Percentiles rank a stretch among this genome's conserved stretches.
Evolutionary conservation across 140 eudicot species (phyloP).

Genomic region (Senecio squalidus): DNA sequence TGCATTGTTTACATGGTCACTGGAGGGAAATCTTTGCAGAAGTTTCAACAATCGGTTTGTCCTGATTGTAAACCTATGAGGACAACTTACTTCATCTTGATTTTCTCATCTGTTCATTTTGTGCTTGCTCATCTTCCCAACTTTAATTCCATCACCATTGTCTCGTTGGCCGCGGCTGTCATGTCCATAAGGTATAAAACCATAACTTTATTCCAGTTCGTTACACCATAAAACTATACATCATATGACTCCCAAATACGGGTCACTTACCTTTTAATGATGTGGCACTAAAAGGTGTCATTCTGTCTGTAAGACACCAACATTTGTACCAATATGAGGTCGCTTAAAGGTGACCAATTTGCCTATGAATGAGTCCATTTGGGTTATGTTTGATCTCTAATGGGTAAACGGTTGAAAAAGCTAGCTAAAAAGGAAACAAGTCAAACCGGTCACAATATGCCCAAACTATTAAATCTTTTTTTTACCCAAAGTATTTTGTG

Average conservation of each 20-base stretch:
- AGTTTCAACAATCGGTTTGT: constrained; percentile 42
- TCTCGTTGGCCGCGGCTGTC: constrained; percentile 66
- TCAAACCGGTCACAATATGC: background rate
- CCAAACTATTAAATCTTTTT: no score
- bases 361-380: background rate
- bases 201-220: background rate
- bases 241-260: background rate
- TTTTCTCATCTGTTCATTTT: constrained; percentile 63
- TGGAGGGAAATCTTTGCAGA: constrained; percentile 59
- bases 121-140: constrained; percentile 66
- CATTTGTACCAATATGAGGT: background rate
- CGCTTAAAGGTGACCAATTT: background rate
- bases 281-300: background rate
- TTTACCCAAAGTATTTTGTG: no score
- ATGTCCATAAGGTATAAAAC: constrained; percentile 61
- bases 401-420: background rate
- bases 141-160: constrained; percentile 50
- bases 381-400: background rate
- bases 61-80: constrained; percentile 40
- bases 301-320: background rate
- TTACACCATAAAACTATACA: background rate
- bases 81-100: constrained; percentile 54
- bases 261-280: constrained; percentile 8
- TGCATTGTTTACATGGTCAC: constrained; percentile 73
- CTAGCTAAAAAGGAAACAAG: background rate